A percentile compares a stretch with the other conserved stretches of the same genome.
phyloP scores from a whole-genome alignment of 768 basidiomycete genomes.

The Agrocybe pediades region DNA sequence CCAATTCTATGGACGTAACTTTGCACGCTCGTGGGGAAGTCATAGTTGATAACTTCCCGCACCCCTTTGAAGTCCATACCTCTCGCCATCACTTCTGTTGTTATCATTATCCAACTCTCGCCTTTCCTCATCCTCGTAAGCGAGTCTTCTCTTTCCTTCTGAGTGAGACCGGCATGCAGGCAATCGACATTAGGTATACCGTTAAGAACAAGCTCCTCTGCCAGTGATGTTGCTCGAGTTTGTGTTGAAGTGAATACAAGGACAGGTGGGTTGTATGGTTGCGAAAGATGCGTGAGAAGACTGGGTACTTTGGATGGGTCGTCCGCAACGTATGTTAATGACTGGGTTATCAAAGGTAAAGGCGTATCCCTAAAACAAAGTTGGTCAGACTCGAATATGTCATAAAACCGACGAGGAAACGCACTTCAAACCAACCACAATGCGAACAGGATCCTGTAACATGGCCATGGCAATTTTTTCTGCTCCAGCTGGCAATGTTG shows the following conservation, averaged over 20 bases:
- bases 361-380: constrained; percentile 77
- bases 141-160: constrained; percentile 85
- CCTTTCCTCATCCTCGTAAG: constrained; percentile 85
- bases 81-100: constrained; percentile 96
- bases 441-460: constrained; percentile 82
- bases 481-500: constrained; percentile 86
- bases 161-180: constrained; percentile 88
- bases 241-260: constrained; percentile 93
- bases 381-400: not conserved
- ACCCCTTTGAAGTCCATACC: constrained; percentile 98
- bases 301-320: constrained; percentile 95
- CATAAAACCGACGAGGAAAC: constrained; percentile 26
- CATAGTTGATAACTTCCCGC: constrained; percentile 93
- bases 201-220: constrained; percentile 80
- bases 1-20: constrained; percentile 97
- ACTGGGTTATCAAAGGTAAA: constrained; percentile 86
- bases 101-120: constrained; percentile 92
- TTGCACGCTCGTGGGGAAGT: constrained; percentile 94
- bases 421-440: constrained; percentile 96
- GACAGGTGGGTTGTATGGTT: constrained; percentile 87
- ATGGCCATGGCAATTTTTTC: constrained; percentile 89
- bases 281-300: constrained; percentile 74
- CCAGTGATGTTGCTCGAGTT: constrained; percentile 76
- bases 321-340: constrained; percentile 88
- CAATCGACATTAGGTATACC: constrained; percentile 83